These are phyloP conservation scores for Lipomyces sp. DNA, from an alignment of 805 yeast species.

Conservation along the genomic window DNA sequence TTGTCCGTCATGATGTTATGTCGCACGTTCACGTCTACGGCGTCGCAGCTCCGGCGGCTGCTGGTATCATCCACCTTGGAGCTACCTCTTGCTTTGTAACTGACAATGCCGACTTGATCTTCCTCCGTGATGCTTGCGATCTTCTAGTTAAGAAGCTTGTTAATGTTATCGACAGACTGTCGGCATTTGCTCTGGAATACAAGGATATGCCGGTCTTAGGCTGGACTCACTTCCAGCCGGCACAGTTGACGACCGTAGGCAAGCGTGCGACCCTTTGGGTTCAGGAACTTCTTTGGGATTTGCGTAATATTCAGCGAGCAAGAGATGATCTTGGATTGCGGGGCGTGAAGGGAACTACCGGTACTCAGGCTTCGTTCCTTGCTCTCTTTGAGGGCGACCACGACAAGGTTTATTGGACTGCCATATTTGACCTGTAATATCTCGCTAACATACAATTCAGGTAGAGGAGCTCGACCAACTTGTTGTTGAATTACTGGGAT, in stretches of 20 bases:
- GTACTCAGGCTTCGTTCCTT: conserved; percentile 96
- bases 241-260: conserved; percentile 98
- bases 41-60: conserved; percentile 88
- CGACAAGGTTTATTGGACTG: conserved; percentile 56
- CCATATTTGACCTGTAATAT: background rate
- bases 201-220: conserved; percentile 97
- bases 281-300: conserved; percentile 97
- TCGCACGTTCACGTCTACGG: conserved; percentile 98
- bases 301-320: conserved; percentile 93
- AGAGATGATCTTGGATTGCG: conserved; percentile 94
- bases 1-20: conserved; percentile 99
- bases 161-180: conserved; percentile 88
- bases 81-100: conserved; percentile 98
- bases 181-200: conserved; percentile 85
- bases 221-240: conserved; percentile 99
- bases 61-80: conserved; percentile 97
- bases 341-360: conserved; percentile 99
- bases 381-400: conserved; percentile 96
- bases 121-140: conserved; percentile 94
- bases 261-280: conserved; percentile 97
- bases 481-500: conserved; percentile 91
- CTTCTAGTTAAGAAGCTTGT: conserved; percentile 91
- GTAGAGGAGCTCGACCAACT: conserved; percentile 91
- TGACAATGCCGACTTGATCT: conserved; percentile 96
- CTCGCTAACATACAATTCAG: background rate